Percentiles rank a stretch among this genome's conserved stretches.
These are phyloP conservation scores for Boeremia exigua DNA, from an alignment of 2,329 filamentous ascomycete species.

Conservation along the genomic window DNA sequence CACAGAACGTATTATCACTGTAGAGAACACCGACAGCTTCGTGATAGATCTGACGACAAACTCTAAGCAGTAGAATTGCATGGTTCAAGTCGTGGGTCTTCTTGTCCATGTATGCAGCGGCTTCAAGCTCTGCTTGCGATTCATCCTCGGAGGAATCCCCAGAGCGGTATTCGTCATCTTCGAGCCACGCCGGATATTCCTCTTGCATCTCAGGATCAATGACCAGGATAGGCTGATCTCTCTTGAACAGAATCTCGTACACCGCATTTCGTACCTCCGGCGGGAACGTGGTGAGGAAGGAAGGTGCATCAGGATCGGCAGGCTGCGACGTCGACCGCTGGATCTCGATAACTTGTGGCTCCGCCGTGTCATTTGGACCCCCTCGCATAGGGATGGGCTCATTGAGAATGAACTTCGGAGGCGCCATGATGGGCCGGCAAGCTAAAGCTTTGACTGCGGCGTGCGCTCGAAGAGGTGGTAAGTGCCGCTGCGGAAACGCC, in stretches of 20 bases:
- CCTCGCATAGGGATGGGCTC: background rate
- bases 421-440: background rate
- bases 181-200: background rate
- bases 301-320: background rate
- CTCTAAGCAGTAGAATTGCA: background rate
- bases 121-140: background rate
- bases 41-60: background rate
- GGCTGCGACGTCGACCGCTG: background rate
- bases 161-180: background rate
- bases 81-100: background rate
- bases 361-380: background rate
- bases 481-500: background rate
- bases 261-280: background rate
- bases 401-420: background rate
- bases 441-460: background rate
- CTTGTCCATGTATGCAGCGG: background rate
- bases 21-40: background rate
- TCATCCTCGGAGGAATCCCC: background rate
- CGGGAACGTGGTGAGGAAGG: background rate
- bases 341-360: background rate
- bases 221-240: background rate
- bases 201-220: background rate
- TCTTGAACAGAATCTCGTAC: background rate
- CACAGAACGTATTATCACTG: background rate
- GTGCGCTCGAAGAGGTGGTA: background rate